phyloP scores from a whole-genome alignment of 768 basidiomycete species.

The Butyriboletus loyo region DNA sequence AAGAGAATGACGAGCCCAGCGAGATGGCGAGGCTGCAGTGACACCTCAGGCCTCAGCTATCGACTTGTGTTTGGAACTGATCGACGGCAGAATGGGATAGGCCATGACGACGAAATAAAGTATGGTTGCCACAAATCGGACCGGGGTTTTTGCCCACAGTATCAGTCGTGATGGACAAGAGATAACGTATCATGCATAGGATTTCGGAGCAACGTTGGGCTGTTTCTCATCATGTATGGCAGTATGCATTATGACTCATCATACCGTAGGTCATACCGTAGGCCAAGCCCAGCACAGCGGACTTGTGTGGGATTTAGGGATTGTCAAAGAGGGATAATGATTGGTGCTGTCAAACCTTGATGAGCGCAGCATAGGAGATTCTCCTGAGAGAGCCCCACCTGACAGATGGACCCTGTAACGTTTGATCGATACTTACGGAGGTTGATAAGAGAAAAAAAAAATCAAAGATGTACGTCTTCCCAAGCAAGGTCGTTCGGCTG shows the following conservation, averaged over 20 bases:
- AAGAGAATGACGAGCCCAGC: neutral
- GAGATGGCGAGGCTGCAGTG: neutral
- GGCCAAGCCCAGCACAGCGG: constrained; percentile 8
- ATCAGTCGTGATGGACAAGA: neutral
- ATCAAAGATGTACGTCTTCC: constrained; percentile 15
- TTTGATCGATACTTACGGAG: constrained; percentile 21
- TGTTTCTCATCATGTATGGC: neutral
- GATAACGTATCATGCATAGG: neutral
- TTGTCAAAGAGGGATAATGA: constrained; percentile 17
- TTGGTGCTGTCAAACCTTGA: constrained; percentile 29
- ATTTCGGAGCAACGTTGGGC: neutral
- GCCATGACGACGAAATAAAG: constrained; percentile 19
- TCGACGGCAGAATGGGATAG: neutral
- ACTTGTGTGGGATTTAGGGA: constrained; percentile 25
- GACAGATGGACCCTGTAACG: constrained; percentile 25
- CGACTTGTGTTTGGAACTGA: neutral
- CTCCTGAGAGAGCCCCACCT: constrained; percentile 13
- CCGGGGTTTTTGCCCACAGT: neutral
- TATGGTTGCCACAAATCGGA: neutral
- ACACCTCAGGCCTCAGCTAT: neutral
- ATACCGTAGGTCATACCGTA: constrained; percentile 1
- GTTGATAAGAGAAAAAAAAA: constrained; percentile 25
- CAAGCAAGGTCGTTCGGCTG: constrained; percentile 8
- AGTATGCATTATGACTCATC: neutral
- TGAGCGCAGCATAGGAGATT: constrained; percentile 11